Percentiles rank a stretch among this genome's conserved stretches.
Conservation (phyloP, 1,139 yeast genomes). For the Kodamaea sp. region DNA sequence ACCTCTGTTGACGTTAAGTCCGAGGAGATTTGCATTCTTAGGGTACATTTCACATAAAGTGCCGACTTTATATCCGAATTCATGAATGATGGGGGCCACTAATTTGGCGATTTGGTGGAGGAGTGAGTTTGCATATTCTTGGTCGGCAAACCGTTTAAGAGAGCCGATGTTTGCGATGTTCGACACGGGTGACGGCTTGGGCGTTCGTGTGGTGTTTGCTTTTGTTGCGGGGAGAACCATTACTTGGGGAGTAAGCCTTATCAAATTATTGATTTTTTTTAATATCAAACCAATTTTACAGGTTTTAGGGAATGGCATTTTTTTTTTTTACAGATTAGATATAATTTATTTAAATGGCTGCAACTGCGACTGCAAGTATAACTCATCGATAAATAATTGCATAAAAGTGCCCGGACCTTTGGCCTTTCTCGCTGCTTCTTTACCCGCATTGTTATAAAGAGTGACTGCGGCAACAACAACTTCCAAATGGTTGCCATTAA, state of each 20-base stretch:
- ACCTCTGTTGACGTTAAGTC: constrained; percentile 86
- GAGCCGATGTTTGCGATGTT: constrained; percentile 53
- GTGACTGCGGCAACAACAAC: constrained; percentile 60
- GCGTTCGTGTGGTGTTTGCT: constrained; percentile 7
- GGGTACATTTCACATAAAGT: constrained; percentile 83
- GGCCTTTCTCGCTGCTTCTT: constrained; percentile 39
- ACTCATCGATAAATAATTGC: constrained; percentile 42
- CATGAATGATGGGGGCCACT: constrained; percentile 74
- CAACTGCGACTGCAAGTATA: constrained; percentile 19
- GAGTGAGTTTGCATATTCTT: constrained; percentile 54
- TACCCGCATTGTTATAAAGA: constrained; percentile 66
- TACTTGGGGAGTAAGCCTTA: background rate
- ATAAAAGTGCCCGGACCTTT: constrained; percentile 53
- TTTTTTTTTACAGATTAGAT: background rate
- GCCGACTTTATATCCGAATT: constrained; percentile 62
- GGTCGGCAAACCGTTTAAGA: constrained; percentile 49
- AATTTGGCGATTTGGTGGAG: constrained; percentile 58
- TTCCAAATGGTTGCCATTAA: constrained; percentile 19
- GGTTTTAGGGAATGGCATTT: background rate
- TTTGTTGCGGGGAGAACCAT: constrained; percentile 1
- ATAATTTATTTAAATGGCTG: constrained; percentile 10
- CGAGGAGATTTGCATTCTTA: constrained; percentile 60
- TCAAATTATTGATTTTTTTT: constrained; percentile 1
- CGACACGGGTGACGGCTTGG: constrained; percentile 43
- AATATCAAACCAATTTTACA: background rate